Base-by-base conservation (phyloP, 164 flowering plant genomes). In the Euptelea pleiosperma region DNA sequence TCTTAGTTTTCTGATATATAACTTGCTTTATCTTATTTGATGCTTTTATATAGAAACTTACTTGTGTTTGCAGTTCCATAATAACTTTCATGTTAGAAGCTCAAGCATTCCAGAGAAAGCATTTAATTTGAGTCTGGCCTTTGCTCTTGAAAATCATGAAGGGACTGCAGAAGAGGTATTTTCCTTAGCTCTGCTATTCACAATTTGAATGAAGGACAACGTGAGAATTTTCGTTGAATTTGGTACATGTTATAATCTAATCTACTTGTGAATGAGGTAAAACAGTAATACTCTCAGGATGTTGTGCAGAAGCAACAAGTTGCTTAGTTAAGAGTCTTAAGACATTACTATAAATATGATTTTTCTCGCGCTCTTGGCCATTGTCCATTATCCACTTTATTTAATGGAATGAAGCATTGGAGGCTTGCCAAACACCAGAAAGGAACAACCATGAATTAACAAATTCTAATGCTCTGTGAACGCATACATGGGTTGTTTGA, bases 91-190 rank as follows among this genome's bases (percentile, higher is more conserved):
- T 58, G 75, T 83, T 52, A 70, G 67, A 52, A 57, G 60, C 56
- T 31, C 73, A 47, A 46, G 28, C 40, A 57, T 37, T 59, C 58
- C 59, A 37, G 78, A 75, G 58, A 75, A 72, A 64, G 58, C 90
- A 35, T 79, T 82, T 63, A 67, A 53, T 48, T 72, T 70, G 46
- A 74, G 81, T 68, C 65, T 92, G 67, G 65, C 84, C 8, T 53
- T 29, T 57, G 86, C 93, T 55, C 77, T 92, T 70, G 91, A 81
- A 66, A 69, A 72, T 47, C 80, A 64, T 44, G 82, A 75, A 71
- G 98, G 98, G 62, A 81, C 83, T 54, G 55, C 86, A 44, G 98
- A 92, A 63, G 93, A 82, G 98, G 98, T 91, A 76, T 42, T 41
- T 55, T 50, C 19, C 9, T 31, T 21, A 30, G 33, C 44, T 26